Percentiles rank a stretch among this genome's conserved stretches.
phyloP scores from a whole-genome alignment of 2,329 filamentous ascomycete genomes.

The Myrmaecium sp. region DNA sequence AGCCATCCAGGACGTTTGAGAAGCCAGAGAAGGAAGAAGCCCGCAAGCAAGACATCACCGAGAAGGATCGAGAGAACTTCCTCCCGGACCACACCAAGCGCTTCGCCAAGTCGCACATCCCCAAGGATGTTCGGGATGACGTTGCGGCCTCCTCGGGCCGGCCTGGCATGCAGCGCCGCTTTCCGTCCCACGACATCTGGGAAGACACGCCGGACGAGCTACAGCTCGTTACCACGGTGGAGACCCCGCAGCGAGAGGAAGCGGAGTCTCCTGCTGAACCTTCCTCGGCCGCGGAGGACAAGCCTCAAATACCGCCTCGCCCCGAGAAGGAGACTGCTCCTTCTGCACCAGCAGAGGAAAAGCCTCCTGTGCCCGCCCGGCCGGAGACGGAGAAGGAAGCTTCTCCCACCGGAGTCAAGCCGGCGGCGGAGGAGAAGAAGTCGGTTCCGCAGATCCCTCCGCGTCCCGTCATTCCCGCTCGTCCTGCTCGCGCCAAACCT shows the following conservation, averaged over 20 bases:
- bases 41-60: conserved; percentile 24
- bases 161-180: conserved; percentile 48
- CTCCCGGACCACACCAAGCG: conserved; percentile 28
- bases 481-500: conserved; percentile 16
- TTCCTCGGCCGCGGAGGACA: conserved; percentile 12
- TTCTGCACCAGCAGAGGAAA: not conserved
- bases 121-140: conserved; percentile 30
- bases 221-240: conserved; percentile 59
- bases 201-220: conserved; percentile 81
- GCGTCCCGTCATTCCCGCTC: conserved; percentile 15
- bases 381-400: conserved; percentile 12
- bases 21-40: conserved; percentile 33
- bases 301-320: conserved; percentile 9
- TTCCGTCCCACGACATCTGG: conserved; percentile 88
- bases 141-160: conserved; percentile 32
- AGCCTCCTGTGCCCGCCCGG: not conserved
- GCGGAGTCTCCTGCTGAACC: conserved; percentile 22
- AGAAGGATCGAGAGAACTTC: conserved; percentile 24
- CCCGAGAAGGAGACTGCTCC: not conserved
- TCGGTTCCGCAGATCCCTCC: conserved; percentile 12
- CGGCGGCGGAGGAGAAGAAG: too few species aligned
- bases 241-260: conserved; percentile 32
- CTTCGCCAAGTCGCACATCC: conserved; percentile 46
- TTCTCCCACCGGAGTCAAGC: not conserved
- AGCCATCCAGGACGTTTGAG: conserved; percentile 25